Evolutionary conservation across 2,329 filamentous ascomycete genomes (phyloP).

Genomic region (Aureobasidium uvarum): DNA sequence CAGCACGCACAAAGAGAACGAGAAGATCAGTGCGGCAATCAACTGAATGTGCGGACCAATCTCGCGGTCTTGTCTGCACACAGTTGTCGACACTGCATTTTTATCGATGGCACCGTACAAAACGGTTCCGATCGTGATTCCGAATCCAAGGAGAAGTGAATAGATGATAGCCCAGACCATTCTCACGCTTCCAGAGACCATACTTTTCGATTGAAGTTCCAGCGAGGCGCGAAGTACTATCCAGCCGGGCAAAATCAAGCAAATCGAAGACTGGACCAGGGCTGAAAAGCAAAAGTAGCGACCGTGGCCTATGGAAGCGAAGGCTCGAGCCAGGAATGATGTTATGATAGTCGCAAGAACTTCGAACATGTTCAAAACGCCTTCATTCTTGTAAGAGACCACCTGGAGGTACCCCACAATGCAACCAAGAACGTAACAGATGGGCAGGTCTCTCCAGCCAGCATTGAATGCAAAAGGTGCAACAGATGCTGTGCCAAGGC

Average conservation of each 20-base stretch:
- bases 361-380: conserved; percentile 59
- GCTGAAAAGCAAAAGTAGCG: conserved; percentile 53
- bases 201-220: conserved; percentile 50
- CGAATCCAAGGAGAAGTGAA: conserved; percentile 53
- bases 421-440: conserved; percentile 72
- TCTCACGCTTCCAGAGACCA: conserved; percentile 52
- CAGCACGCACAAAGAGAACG: conserved; percentile 71
- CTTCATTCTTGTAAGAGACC: conserved; percentile 68
- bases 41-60: conserved; percentile 60
- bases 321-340: conserved; percentile 50
- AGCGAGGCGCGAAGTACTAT: conserved; percentile 52
- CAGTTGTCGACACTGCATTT: conserved; percentile 47
- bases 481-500: conserved; percentile 70
- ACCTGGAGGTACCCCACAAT: conserved; percentile 72
- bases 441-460: conserved; percentile 72
- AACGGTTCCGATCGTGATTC: conserved; percentile 51
- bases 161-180: conserved; percentile 57
- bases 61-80: conserved; percentile 42
- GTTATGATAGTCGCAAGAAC: conserved; percentile 51
- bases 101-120: conserved; percentile 51
- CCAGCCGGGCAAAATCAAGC: conserved; percentile 52
- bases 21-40: conserved; percentile 71
- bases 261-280: conserved; percentile 51
- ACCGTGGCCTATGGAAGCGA: conserved; percentile 49
- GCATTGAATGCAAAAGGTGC: conserved; percentile 79